phyloP scores from a whole-genome alignment of 306 rosid species.

The Lathyrus sativus region DNA sequence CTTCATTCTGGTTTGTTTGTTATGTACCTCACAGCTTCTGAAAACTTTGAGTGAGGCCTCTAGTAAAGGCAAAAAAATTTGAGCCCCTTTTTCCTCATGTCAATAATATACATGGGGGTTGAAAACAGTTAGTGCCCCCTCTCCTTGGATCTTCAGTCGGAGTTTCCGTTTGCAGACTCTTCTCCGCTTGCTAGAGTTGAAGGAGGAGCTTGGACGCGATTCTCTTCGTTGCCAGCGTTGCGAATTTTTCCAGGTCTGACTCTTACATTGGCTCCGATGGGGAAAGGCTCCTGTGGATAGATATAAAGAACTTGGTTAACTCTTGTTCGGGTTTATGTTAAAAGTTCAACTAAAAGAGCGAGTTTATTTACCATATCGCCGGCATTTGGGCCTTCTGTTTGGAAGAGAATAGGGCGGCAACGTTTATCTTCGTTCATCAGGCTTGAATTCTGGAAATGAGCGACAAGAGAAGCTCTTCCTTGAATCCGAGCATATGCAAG shows the following conservation, averaged over 20 bases:
- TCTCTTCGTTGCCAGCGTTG: conserved; percentile 48
- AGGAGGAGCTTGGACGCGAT: conserved; percentile 53
- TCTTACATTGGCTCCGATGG: conserved; percentile 68
- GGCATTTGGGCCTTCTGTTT: conserved; percentile 84
- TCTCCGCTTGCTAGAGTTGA: conserved; percentile 54
- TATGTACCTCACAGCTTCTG: conserved; percentile 43
- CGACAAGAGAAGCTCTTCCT: conserved; percentile 77
- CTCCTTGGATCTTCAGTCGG: conserved; percentile 40
- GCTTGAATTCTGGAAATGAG: conserved; percentile 88
- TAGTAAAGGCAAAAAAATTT: conserved; percentile 50
- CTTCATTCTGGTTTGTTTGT: conserved; percentile 51
- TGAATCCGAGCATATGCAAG: conserved; percentile 88
- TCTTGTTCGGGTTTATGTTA: not conserved
- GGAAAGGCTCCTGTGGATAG: conserved; percentile 76
- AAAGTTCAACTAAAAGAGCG: conserved; percentile 25
- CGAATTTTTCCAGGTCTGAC: conserved; percentile 66
- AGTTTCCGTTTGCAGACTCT: conserved; percentile 52
- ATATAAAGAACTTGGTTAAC: conserved; percentile 19
- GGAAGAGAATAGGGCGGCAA: conserved; percentile 88
- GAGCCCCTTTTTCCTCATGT: conserved; percentile 48
- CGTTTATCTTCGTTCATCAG: conserved; percentile 81
- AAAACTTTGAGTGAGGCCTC: conserved; percentile 53
- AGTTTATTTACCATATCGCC: conserved; percentile 67
- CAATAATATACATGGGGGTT: conserved; percentile 51
- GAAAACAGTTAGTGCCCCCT: conserved; percentile 25